phyloP scores from a whole-genome alignment of 495 filamentous ascomycete genomes.

The Parachaetomium inaequale region DNA sequence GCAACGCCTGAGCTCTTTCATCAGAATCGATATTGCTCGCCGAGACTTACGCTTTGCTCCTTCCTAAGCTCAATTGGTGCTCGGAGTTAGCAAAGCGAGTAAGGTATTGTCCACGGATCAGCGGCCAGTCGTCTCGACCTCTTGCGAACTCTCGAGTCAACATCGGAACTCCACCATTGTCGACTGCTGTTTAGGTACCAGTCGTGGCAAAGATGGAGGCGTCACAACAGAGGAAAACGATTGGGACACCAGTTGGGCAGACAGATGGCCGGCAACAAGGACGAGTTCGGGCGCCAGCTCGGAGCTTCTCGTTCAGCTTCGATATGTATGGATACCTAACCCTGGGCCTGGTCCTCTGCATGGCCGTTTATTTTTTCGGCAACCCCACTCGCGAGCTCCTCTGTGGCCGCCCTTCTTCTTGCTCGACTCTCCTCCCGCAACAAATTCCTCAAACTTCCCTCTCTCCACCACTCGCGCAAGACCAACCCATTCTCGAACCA shows the following conservation, averaged over 20 bases:
- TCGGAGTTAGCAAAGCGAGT: no score
- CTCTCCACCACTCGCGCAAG: no score
- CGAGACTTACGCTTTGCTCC: background rate
- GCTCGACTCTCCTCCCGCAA: slow-evolving; percentile 29
- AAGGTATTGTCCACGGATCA: no score
- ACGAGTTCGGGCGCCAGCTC: background rate
- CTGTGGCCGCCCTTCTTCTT: slow-evolving; percentile 20
- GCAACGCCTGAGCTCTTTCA: background rate
- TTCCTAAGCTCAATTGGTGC: background rate
- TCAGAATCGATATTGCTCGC: background rate
- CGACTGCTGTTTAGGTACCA: background rate
- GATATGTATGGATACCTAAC: slow-evolving; percentile 18
- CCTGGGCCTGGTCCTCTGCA: slow-evolving; percentile 22
- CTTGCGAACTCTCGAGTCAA: no score
- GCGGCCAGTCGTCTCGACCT: no score
- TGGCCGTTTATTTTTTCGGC: slow-evolving; percentile 23
- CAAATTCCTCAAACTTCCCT: no score
- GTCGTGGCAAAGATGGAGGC: background rate
- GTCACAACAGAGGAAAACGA: background rate
- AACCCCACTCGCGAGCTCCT: slow-evolving; percentile 19
- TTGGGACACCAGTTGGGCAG: background rate
- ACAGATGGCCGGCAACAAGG: background rate
- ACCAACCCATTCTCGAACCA: slow-evolving; percentile 33
- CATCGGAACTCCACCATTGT: background rate
- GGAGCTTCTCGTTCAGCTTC: background rate